Conservation (phyloP, 2,329 filamentous ascomycete species). For the Trichoderma atrobrunneum region DNA sequence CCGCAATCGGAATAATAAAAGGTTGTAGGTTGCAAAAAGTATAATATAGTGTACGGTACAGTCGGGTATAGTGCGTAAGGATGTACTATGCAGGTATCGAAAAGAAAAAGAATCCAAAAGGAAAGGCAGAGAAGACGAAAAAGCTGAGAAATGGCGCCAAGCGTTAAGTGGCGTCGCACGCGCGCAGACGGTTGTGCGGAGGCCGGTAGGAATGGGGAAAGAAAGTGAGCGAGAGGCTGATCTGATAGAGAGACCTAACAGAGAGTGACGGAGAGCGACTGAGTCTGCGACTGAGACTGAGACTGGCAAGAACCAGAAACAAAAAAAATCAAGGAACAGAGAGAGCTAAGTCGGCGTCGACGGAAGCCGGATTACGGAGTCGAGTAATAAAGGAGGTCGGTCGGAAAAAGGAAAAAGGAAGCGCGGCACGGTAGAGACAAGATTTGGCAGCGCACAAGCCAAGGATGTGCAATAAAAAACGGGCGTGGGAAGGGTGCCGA, state of each 20-base stretch:
- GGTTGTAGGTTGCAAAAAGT: conserved; percentile 7
- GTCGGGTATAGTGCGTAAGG: neutral
- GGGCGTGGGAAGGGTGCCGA: conserved; percentile 13
- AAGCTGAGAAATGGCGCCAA: conserved; percentile 11
- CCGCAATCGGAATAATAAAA: conserved; percentile 14
- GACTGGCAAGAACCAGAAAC: neutral
- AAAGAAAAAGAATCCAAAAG: conserved; percentile 12
- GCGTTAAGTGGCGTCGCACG: conserved; percentile 11
- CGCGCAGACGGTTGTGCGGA: conserved; percentile 11
- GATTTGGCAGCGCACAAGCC: conserved; percentile 18
- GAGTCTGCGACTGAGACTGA: neutral
- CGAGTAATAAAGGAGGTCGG: conserved; percentile 16
- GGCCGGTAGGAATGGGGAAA: neutral
- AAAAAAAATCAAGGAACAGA: conserved; percentile 12
- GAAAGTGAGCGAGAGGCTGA: conserved; percentile 6
- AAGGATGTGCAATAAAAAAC: conserved; percentile 18
- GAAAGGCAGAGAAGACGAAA: conserved; percentile 7
- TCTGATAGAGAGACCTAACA: conserved; percentile 8
- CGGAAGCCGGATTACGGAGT: conserved; percentile 13
- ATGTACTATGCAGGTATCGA: conserved; percentile 12
- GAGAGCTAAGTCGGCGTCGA: conserved; percentile 13
- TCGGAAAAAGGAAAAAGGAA: conserved; percentile 19
- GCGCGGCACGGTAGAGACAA: conserved; percentile 11
- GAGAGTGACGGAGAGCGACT: conserved; percentile 3
- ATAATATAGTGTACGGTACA: neutral